Evolutionary conservation across 2,329 filamentous ascomycete genomes (phyloP).

Genomic region (Sarocladium brachiariae): DNA sequence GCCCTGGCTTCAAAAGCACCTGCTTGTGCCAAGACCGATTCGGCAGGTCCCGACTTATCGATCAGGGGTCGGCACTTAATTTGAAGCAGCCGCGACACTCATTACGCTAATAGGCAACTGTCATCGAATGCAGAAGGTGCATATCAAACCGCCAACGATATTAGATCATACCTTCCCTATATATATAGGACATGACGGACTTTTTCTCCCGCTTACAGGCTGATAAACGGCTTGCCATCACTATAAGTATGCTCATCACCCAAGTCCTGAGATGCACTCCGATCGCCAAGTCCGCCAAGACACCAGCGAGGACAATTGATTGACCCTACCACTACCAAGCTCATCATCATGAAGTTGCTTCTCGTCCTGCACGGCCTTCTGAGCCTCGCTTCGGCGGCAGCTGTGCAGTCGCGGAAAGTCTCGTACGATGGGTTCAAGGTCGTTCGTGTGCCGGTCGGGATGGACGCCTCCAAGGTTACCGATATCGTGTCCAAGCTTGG

Average conservation of each 20-base stretch:
- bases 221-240: not conserved
- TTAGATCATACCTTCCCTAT: slow-evolving; percentile 3
- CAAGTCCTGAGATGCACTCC: not conserved
- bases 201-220: not conserved
- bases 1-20: too few relatives aligned
- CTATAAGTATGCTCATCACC: not conserved
- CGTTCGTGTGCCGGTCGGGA: slow-evolving; percentile 32
- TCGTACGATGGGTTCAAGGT: slow-evolving; percentile 39
- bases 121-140: slow-evolving; percentile 5
- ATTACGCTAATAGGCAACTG: slow-evolving; percentile 6
- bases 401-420: slow-evolving; percentile 14
- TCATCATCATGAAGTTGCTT: slow-evolving; percentile 8
- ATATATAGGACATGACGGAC: not conserved
- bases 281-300: not conserved
- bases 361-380: not conserved
- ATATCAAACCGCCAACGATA: not conserved
- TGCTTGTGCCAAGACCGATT: slow-evolving; percentile 6
- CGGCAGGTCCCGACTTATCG: slow-evolving; percentile 4
- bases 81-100: not conserved
- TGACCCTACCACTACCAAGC: not conserved
- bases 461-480: slow-evolving; percentile 27
- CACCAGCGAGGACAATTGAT: not conserved
- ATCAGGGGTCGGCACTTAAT: slow-evolving; percentile 3
- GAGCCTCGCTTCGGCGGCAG: not conserved
- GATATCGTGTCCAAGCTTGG: slow-evolving; percentile 30